These are phyloP conservation scores for Verticillium nubilum DNA, from an alignment of 2,329 filamentous ascomycete genomes.

Conservation along the genomic window DNA sequence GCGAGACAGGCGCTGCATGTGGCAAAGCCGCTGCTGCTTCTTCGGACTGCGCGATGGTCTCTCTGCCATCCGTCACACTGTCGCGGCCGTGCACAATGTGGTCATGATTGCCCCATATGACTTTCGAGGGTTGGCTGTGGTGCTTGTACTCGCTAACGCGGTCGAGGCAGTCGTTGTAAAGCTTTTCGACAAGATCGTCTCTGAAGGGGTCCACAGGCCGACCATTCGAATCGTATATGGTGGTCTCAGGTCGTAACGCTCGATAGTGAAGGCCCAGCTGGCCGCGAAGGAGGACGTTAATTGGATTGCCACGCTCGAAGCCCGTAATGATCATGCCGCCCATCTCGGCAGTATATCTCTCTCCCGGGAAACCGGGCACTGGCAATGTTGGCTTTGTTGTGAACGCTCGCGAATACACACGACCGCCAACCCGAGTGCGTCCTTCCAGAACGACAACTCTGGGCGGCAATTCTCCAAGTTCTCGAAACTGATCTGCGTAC, in stretches of 20 bases:
- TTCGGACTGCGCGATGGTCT: slow-evolving; percentile 69
- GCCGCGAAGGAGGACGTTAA: slow-evolving; percentile 85
- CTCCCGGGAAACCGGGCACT: slow-evolving; percentile 48
- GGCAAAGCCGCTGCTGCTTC: slow-evolving; percentile 59
- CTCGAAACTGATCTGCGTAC: slow-evolving; percentile 62
- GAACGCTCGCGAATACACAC: slow-evolving; percentile 79
- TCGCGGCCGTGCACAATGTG: slow-evolving; percentile 81
- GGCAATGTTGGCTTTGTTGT: slow-evolving; percentile 50
- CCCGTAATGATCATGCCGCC: slow-evolving; percentile 98
- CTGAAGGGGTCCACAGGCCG: slow-evolving; percentile 70
- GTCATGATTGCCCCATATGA: slow-evolving; percentile 76
- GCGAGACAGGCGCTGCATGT: slow-evolving; percentile 45
- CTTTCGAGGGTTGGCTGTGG: slow-evolving; percentile 62
- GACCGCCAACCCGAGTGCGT: slow-evolving; percentile 78
- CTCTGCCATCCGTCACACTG: slow-evolving; percentile 60
- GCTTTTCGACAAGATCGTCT: slow-evolving; percentile 79
- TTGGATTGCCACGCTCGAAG: slow-evolving; percentile 89
- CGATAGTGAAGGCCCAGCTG: slow-evolving; percentile 87
- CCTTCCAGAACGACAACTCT: slow-evolving; percentile 81
- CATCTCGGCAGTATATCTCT: slow-evolving; percentile 83
- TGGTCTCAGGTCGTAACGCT: slow-evolving; percentile 70
- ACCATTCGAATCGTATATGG: slow-evolving; percentile 82
- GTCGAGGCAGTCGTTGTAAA: slow-evolving; percentile 94
- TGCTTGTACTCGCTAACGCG: slow-evolving; percentile 87
- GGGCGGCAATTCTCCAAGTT: slow-evolving; percentile 62